A percentile compares a stretch with the other conserved stretches of the same genome.
phyloP scores from a whole-genome alignment of 352 stramenopile genomes.

The Phytophthora tentaculata region DNA sequence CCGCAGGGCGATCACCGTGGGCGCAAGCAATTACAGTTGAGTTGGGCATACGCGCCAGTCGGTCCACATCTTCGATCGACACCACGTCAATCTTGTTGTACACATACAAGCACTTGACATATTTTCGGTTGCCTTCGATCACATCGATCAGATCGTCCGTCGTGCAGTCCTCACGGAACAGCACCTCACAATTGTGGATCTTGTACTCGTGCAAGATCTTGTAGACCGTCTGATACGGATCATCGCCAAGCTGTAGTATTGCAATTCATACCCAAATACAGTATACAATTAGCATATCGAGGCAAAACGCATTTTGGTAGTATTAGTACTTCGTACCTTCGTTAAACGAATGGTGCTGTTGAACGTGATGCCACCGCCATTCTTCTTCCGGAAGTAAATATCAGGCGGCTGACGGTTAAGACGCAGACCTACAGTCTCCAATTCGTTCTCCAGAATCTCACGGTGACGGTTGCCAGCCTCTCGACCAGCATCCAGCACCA shows the following conservation, averaged over 20 bases:
- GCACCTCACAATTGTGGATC: constrained; percentile 97
- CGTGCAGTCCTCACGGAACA: constrained; percentile 97
- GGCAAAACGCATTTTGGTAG: too few relatives aligned
- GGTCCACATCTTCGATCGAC: constrained; percentile 99
- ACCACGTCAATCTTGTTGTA: constrained; percentile 99
- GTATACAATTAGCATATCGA: too few relatives aligned
- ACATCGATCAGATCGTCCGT: constrained; percentile 99
- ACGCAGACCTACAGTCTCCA: constrained; percentile 98
- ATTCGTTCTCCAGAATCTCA: constrained; percentile 98
- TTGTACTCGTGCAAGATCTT: constrained; percentile 97
- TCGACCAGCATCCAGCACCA: constrained; percentile 98
- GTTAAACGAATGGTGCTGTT: constrained; percentile 96
- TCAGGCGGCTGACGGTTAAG: constrained; percentile 97
- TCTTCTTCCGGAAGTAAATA: constrained; percentile 97
- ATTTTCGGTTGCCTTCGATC: constrained; percentile 98
- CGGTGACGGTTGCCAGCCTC: constrained; percentile 97
- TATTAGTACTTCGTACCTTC: constrained; percentile 70
- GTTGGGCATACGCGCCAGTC: constrained; percentile 95
- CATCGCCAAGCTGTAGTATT: constrained; percentile 71
- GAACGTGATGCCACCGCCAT: constrained; percentile 95
- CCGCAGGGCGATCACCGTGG: constrained; percentile 72
- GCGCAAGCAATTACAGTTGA: constrained; percentile 96
- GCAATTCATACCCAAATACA: background rate
- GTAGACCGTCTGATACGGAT: constrained; percentile 90
- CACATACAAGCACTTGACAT: constrained; percentile 99